Evolutionary conservation across 768 basidiomycete species (phyloP), one percentile per base, ranked within the genome.

Genomic region (Paxillus involutus): DNA sequence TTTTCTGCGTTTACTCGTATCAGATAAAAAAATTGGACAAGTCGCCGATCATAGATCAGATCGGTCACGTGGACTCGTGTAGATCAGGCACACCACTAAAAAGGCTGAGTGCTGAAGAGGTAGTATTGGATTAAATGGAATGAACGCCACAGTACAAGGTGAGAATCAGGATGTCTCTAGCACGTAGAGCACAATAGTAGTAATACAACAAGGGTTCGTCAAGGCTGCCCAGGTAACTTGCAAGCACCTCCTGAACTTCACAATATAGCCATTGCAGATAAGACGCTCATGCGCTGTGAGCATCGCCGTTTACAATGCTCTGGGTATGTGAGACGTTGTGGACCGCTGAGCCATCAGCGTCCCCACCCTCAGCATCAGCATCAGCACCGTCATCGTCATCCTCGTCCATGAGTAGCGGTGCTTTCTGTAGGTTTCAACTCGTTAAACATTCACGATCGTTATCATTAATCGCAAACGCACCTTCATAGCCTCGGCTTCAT

Each of bases 401-500:
- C 0, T 89, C 86, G 0, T 80, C 83, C 70, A 85, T 78, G 47
- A 91, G 69, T 58, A 78, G 71, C 52, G 80, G 77, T 24, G 89
- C 88, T 51, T 79, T 81, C 89, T 91, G 64, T 58, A 7, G 58
- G 17, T 42, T 45, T 37, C 47, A 8, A 41, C 44, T 61, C 54
- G 54, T 40, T 59, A 53, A 32, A 6, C 52, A 46, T 24, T 29
- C 2, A 26, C 3, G 0, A 14, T 14, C 46, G 37, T 14, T 39
- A 5, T 9, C 5, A 37, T 44, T 37, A 33, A 12, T 29, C n/a
- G 53, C 4, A 16, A 26, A 45, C 70, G 44, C 70, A 88, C 91
- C 84, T 93, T 93, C 92, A 94, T 93, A 16, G 91, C 92, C 66
- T 93, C 89, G 1, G 89, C 92, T 66, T 94, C 92, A 47, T 94